Evolutionary conservation across 768 basidiomycete genomes (phyloP).

Genomic region (Pilatotrama ljubarskyi): DNA sequence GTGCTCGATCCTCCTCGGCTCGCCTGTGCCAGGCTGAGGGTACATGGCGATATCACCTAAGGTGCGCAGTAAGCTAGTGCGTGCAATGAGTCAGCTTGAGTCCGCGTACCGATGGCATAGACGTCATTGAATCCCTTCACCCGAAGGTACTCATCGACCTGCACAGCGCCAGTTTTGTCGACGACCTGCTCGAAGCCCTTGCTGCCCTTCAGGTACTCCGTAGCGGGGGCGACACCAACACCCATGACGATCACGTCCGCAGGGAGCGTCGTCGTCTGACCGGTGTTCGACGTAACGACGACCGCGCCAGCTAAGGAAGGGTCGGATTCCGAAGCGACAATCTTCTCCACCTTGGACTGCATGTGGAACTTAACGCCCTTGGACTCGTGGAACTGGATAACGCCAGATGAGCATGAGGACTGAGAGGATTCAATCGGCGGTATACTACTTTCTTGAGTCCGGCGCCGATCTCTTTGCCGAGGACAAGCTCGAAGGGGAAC

Average conservation of each 20-base stretch:
- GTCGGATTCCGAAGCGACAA: constrained; percentile 36
- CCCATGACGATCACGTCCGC: constrained; percentile 85
- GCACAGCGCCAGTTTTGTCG: constrained; percentile 75
- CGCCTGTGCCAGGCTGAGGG: constrained; percentile 57
- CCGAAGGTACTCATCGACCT: constrained; percentile 72
- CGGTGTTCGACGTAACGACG: constrained; percentile 46
- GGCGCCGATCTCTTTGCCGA: constrained; percentile 78
- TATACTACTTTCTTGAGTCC: constrained; percentile 67
- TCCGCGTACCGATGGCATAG: constrained; percentile 63
- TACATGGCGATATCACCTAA: constrained; percentile 81
- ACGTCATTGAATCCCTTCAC: constrained; percentile 55
- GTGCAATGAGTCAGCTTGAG: not conserved
- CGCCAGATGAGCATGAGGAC: too few relatives aligned
- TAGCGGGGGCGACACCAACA: constrained; percentile 83
- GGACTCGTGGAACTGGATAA: constrained; percentile 66
- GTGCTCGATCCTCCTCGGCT: constrained; percentile 72
- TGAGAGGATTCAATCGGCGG: not conserved
- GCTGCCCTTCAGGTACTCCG: constrained; percentile 73
- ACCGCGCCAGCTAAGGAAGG: constrained; percentile 26
- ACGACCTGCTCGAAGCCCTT: constrained; percentile 52
- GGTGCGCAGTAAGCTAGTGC: not conserved
- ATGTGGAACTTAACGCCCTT: constrained; percentile 88
- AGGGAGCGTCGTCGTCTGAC: constrained; percentile 62
- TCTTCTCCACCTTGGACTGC: constrained; percentile 64
- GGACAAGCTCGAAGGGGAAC: constrained; percentile 75